Conservation (phyloP, 768 basidiomycete species). For the Imleria badia region DNA sequence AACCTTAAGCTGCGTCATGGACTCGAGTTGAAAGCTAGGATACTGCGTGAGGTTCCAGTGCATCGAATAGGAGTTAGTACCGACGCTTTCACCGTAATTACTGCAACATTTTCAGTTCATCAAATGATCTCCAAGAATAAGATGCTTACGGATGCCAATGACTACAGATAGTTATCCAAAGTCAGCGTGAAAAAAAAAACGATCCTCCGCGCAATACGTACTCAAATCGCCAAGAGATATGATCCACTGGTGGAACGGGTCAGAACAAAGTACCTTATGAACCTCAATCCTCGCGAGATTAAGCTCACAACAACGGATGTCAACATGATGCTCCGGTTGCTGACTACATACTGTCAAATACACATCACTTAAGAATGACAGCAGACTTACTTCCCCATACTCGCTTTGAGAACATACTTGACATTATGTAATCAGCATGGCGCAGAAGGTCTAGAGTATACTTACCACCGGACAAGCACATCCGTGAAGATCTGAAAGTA, state of each 20-base stretch:
- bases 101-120: slow-evolving; percentile 28
- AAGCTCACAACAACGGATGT: slow-evolving; percentile 48
- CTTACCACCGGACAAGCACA: slow-evolving; percentile 46
- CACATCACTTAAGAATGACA: neutral
- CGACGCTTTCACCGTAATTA: slow-evolving; percentile 53
- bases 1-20: slow-evolving; percentile 37
- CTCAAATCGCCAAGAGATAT: slow-evolving; percentile 48
- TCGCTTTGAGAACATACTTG: slow-evolving; percentile 49
- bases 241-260: slow-evolving; percentile 28
- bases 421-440: neutral
- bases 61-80: slow-evolving; percentile 12
- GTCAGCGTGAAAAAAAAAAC: neutral
- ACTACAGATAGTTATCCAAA: neutral
- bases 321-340: slow-evolving; percentile 42
- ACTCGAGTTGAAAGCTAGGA: slow-evolving; percentile 39
- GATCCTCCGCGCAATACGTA: slow-evolving; percentile 22
- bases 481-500: slow-evolving; percentile 44
- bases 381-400: slow-evolving; percentile 47
- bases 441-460: neutral
- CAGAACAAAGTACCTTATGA: neutral
- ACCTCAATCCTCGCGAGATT: neutral
- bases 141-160: slow-evolving; percentile 12
- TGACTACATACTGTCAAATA: slow-evolving; percentile 36
- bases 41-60: neutral
- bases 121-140: neutral